phyloP scores from a whole-genome alignment of 768 basidiomycete species.

The Cubamyces lactineus region DNA sequence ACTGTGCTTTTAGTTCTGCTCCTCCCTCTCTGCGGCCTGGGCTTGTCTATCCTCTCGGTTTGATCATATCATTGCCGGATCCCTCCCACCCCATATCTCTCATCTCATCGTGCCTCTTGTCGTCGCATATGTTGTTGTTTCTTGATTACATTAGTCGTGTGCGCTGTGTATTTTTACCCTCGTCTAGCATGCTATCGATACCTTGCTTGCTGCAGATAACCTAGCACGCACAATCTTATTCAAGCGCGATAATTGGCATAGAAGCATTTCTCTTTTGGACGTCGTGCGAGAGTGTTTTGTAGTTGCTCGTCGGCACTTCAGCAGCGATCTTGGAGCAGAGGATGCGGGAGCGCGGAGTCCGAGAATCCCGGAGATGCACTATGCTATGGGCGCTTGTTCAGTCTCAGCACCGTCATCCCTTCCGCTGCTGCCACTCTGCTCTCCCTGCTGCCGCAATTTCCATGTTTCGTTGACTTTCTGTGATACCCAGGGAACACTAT shows the following conservation, averaged over 20 bases:
- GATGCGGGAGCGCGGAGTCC: neutral
- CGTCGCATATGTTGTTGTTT: slow-evolving; percentile 37
- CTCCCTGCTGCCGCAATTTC: neutral
- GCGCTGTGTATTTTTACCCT: slow-evolving; percentile 37
- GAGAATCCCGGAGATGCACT: neutral
- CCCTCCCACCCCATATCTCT: neutral
- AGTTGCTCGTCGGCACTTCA: too few species aligned
- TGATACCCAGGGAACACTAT: slow-evolving; percentile 3
- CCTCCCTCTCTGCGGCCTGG: slow-evolving; percentile 1
- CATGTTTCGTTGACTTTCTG: neutral
- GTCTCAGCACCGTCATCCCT: neutral
- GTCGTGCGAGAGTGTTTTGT: neutral
- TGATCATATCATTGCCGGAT: slow-evolving; percentile 14
- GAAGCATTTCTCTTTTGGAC: neutral
- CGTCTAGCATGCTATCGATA: slow-evolving; percentile 35
- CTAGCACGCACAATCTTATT: slow-evolving; percentile 20
- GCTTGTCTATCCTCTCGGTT: neutral
- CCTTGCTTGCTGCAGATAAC: slow-evolving; percentile 23
- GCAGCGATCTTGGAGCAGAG: too few species aligned
- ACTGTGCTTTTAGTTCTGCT: slow-evolving; percentile 23
- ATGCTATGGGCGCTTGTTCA: slow-evolving; percentile 15
- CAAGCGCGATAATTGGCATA: slow-evolving; percentile 18
- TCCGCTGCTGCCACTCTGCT: neutral
- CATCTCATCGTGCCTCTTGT: slow-evolving; percentile 22
- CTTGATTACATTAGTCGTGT: slow-evolving; percentile 33